phyloP scores from a whole-genome alignment of 148 eudicot species.

The Fagopyrum tataricum region DNA sequence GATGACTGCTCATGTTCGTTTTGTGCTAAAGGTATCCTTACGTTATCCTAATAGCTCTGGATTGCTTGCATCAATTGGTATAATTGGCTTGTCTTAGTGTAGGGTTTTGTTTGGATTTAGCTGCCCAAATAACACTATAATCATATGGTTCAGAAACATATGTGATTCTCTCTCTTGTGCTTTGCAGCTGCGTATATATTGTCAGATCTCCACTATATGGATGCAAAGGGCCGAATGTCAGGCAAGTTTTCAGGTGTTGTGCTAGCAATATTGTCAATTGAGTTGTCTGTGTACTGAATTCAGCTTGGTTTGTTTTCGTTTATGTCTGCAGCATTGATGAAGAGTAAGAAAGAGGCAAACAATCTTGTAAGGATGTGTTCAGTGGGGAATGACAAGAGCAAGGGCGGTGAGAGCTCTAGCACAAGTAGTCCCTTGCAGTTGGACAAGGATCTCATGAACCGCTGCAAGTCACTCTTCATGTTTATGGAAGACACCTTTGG shows the following conservation, averaged over 20 bases:
- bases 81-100: neutral
- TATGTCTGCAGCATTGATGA: conserved; percentile 36
- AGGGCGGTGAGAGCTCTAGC: conserved; percentile 25
- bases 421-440: conserved; percentile 16
- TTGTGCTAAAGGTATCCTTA: conserved; percentile 60
- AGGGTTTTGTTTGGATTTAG: neutral
- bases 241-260: conserved; percentile 23
- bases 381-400: conserved; percentile 18
- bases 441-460: conserved; percentile 49
- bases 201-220: conserved; percentile 85
- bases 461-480: conserved; percentile 73
- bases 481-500: conserved; percentile 45
- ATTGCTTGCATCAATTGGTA: neutral
- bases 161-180: neutral
- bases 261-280: neutral
- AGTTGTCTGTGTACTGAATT: conserved; percentile 1
- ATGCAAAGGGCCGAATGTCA: conserved; percentile 66
- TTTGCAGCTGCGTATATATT: conserved; percentile 67
- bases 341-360: conserved; percentile 69
- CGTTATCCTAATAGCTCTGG: neutral
- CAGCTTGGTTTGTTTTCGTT: neutral
- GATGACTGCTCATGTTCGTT: conserved; percentile 76
- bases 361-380: conserved; percentile 42
- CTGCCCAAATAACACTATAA: neutral
- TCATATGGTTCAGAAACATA: neutral